Percentiles rank a stretch among this genome's conserved stretches.
Conservation (phyloP, 371 early-diverging fungal genomes). For the Apophysomyces variabilis region DNA sequence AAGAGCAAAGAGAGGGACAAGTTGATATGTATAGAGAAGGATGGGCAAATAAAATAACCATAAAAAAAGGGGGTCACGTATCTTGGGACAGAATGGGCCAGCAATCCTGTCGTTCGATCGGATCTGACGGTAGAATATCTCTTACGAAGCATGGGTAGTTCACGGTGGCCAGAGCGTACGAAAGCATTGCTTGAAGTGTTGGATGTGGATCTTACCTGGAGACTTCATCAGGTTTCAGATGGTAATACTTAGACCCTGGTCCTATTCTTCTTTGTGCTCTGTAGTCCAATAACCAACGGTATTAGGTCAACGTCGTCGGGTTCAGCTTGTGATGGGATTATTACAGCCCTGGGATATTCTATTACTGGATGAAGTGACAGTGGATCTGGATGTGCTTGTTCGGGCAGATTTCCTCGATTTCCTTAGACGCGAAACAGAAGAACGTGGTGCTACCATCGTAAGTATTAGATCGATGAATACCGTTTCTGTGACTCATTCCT, state of each 20-base stretch:
- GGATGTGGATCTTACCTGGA: slow-evolving; percentile 78
- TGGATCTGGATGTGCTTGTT: slow-evolving; percentile 82
- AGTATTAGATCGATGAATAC: slow-evolving; percentile 13
- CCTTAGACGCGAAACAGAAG: slow-evolving; percentile 65
- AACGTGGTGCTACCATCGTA: slow-evolving; percentile 68
- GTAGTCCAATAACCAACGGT: neutral
- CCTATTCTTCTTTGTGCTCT: neutral
- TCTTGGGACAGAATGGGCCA: slow-evolving; percentile 84
- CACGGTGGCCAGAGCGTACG: slow-evolving; percentile 66
- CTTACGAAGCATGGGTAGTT: slow-evolving; percentile 72
- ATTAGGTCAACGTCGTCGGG: slow-evolving; percentile 59
- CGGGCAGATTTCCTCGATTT: slow-evolving; percentile 70
- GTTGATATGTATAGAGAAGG: no score
- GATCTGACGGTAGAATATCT: slow-evolving; percentile 73
- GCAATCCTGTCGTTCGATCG: slow-evolving; percentile 55
- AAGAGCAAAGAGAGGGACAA: no score
- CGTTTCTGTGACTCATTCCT: neutral
- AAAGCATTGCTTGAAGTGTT: slow-evolving; percentile 63
- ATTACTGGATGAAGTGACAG: slow-evolving; percentile 83
- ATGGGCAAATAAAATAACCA: neutral
- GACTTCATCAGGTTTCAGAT: slow-evolving; percentile 75
- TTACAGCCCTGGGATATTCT: slow-evolving; percentile 75
- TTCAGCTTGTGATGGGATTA: slow-evolving; percentile 80
- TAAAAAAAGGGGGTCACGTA: slow-evolving; percentile 67
- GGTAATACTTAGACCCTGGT: slow-evolving; percentile 34